phyloP scores from a whole-genome alignment of 2,329 filamentous ascomycete species.

The Monosporascus sp. region DNA sequence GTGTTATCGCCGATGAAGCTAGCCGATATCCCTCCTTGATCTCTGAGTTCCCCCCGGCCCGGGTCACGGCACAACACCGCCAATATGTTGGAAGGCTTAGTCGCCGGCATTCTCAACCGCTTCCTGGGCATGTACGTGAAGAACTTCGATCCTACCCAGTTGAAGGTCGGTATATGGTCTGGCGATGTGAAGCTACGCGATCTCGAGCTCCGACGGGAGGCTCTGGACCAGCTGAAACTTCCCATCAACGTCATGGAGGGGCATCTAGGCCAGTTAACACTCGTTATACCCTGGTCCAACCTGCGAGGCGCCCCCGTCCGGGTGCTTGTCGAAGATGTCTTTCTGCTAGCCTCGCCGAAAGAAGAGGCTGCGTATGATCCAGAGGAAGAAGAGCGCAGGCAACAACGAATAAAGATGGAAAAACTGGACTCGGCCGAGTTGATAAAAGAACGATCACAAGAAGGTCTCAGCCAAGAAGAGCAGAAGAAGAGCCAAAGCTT shows the following conservation, averaged over 20 bases:
- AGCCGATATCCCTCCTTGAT: conserved; percentile 19
- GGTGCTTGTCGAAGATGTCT: conserved; percentile 95
- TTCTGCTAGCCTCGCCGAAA: conserved; percentile 87
- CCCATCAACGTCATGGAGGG: conserved; percentile 96
- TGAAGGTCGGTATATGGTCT: conserved; percentile 98
- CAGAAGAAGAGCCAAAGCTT: conserved; percentile 98
- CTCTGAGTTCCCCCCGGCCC: conserved; percentile 48
- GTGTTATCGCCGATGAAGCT: conserved; percentile 24
- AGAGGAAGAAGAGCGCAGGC: conserved; percentile 82
- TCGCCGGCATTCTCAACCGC: conserved; percentile 95
- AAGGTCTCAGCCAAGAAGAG: conserved; percentile 90
- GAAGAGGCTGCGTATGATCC: conserved; percentile 92
- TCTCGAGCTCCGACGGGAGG: conserved; percentile 87
- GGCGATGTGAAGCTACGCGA: conserved; percentile 94
- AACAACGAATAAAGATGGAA: conserved; percentile 95
- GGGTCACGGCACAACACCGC: conserved; percentile 62
- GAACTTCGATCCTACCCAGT: conserved; percentile 96
- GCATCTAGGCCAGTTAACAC: conserved; percentile 83
- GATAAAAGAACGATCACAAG: conserved; percentile 84
- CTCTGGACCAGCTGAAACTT: conserved; percentile 92
- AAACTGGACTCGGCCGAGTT: conserved; percentile 95
- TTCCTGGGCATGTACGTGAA: conserved; percentile 99
- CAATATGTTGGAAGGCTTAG: conserved; percentile 93
- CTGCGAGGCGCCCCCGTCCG: conserved; percentile 89
- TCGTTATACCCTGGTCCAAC: conserved; percentile 97